phyloP scores from a whole-genome alignment of 2,329 filamentous ascomycete species.

The Daldinia sp. region DNA sequence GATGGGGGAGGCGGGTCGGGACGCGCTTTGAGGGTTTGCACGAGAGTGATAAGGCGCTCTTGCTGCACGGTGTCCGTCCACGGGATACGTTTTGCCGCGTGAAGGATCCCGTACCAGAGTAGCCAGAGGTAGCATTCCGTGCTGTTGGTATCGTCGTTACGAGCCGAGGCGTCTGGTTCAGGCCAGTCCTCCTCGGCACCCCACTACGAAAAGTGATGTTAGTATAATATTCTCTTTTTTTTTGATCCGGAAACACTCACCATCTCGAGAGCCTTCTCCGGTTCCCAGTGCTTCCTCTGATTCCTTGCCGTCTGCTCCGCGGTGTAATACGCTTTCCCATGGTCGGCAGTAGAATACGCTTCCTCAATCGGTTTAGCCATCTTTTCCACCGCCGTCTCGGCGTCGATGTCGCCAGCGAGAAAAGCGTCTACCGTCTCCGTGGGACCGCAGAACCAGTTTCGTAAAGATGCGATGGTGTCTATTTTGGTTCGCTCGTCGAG shows the following conservation, averaged over 20 bases:
- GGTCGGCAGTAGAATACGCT: constrained; percentile 18
- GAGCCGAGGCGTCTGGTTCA: not conserved
- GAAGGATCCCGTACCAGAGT: constrained; percentile 34
- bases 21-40: constrained; percentile 23
- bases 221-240: too few relatives aligned
- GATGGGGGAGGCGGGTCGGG: constrained; percentile 23
- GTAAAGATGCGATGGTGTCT: constrained; percentile 11
- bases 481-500: constrained; percentile 27
- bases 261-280: constrained; percentile 15
- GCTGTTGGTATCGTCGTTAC: not conserved
- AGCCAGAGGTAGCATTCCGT: constrained; percentile 33
- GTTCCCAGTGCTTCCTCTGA: not conserved
- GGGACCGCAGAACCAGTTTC: constrained; percentile 18
- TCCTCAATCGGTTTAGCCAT: constrained; percentile 22
- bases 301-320: not conserved
- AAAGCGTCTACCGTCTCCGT: constrained; percentile 11
- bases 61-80: constrained; percentile 22
- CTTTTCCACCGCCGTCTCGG: not conserved
- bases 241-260: constrained; percentile 8
- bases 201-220: constrained; percentile 8
- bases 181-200: constrained; percentile 22
- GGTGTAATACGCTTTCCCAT: constrained; percentile 5
- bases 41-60: constrained; percentile 25
- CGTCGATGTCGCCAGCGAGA: constrained; percentile 15
- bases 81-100: constrained; percentile 32